Conservation (phyloP, 148 eudicot species). For the Agrostemma githago region DNA sequence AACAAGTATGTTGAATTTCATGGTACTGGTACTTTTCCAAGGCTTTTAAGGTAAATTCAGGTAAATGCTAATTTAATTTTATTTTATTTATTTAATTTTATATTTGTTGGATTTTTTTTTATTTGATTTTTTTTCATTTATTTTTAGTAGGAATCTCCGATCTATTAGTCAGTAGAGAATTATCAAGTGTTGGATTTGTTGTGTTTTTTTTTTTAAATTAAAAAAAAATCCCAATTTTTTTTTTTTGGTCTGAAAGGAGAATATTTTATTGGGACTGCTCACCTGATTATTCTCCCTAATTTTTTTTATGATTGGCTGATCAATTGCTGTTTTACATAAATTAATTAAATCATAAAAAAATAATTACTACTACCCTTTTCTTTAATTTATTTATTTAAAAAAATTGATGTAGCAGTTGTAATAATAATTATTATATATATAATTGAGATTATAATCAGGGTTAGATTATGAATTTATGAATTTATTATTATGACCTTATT, state of each 20-base stretch:
- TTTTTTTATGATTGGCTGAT: constrained; percentile 15
- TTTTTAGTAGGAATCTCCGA: constrained; percentile 19
- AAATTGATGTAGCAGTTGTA: not conserved
- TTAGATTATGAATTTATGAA: not conserved
- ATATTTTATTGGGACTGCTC: constrained; percentile 15
- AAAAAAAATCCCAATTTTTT: not conserved
- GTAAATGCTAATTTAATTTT: not conserved
- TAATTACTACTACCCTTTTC: not conserved
- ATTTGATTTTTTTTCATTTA: not conserved
- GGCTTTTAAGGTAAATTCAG: constrained; percentile 19
- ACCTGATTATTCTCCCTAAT: constrained; percentile 19
- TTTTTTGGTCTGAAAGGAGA: constrained; percentile 6
- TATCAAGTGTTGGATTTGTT: constrained; percentile 11
- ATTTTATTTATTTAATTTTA: not conserved
- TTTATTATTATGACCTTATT: constrained; percentile 23
- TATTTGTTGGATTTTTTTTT: not conserved
- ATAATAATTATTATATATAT: no score
- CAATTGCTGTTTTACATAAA: constrained; percentile 17
- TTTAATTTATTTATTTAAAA: not conserved
- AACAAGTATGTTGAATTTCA: not conserved
- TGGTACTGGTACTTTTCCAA: not conserved
- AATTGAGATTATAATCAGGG: no score
- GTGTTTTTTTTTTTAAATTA: not conserved
- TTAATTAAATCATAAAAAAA: not conserved
- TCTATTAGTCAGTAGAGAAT: constrained; percentile 18